A percentile compares a stretch with the other conserved stretches of the same genome.
Conservation (phyloP, 2,329 filamentous ascomycete genomes). For the Aspergillus melleus region DNA sequence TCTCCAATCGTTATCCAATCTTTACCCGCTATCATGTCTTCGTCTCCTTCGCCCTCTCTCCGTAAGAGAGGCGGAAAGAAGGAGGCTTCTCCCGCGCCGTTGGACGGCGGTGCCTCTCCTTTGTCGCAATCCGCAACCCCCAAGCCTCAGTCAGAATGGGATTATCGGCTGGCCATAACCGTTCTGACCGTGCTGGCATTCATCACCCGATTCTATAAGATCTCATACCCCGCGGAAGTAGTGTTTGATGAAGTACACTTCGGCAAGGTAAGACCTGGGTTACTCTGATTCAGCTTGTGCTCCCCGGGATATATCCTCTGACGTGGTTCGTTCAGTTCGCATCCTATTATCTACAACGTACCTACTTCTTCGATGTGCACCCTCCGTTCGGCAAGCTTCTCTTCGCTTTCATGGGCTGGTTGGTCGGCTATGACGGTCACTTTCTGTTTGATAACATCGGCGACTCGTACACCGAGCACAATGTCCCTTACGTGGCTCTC, state of each 20-base stretch:
- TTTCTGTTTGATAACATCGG: slow-evolving; percentile 99
- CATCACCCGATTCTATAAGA: slow-evolving; percentile 91
- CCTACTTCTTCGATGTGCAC: slow-evolving; percentile 99
- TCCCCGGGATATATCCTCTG: neutral
- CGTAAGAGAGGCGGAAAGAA: slow-evolving; percentile 45
- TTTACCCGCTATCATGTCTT: slow-evolving; percentile 33
- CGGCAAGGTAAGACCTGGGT: slow-evolving; percentile 72
- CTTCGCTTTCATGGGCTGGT: slow-evolving; percentile 95
- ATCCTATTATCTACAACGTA: slow-evolving; percentile 85
- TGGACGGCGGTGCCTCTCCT: slow-evolving; percentile 23
- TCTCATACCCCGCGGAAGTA: slow-evolving; percentile 91
- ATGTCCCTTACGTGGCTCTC: slow-evolving; percentile 95
- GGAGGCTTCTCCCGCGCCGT: slow-evolving; percentile 28
- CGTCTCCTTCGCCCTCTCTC: slow-evolving; percentile 37
- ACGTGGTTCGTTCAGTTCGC: slow-evolving; percentile 42
- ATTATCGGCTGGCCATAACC: slow-evolving; percentile 76
- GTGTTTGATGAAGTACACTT: slow-evolving; percentile 99
- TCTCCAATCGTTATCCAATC: slow-evolving; percentile 9
- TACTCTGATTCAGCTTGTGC: neutral
- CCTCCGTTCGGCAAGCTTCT: slow-evolving; percentile 97
- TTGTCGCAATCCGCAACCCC: slow-evolving; percentile 17
- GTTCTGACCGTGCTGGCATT: slow-evolving; percentile 84
- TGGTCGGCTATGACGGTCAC: slow-evolving; percentile 93
- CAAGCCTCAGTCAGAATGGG: slow-evolving; percentile 62
- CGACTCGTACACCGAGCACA: slow-evolving; percentile 95